phyloP scores from a whole-genome alignment of 2,329 filamentous ascomycete species.

The Aureobasidium sp. region DNA sequence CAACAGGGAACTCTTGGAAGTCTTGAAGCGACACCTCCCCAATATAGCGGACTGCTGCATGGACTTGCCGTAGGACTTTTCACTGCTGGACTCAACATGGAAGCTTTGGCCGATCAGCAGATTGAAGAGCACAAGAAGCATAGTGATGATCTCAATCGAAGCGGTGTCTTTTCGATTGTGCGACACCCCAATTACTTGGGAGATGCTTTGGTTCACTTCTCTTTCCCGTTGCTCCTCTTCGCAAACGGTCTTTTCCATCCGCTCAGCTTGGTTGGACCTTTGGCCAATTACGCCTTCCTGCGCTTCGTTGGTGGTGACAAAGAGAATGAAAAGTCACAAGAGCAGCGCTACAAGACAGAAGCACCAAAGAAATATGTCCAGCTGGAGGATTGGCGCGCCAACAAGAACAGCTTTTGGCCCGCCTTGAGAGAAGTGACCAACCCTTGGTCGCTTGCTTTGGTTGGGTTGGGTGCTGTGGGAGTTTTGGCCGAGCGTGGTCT shows the following conservation, averaged over 20 bases:
- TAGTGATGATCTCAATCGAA: slow-evolving; percentile 40
- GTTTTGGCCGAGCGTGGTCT: slow-evolving; percentile 42
- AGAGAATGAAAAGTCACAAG: slow-evolving; percentile 48
- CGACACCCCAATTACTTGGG: slow-evolving; percentile 59
- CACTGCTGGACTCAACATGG: slow-evolving; percentile 49
- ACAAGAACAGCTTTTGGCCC: slow-evolving; percentile 58
- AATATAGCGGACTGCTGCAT: slow-evolving; percentile 1
- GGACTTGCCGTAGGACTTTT: slow-evolving; percentile 44
- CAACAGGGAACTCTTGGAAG: slow-evolving; percentile 6
- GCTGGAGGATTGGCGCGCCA: slow-evolving; percentile 44
- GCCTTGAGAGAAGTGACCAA: slow-evolving; percentile 44
- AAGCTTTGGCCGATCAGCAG: slow-evolving; percentile 52
- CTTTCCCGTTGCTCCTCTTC: slow-evolving; percentile 53
- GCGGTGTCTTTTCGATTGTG: slow-evolving; percentile 57
- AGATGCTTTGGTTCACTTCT: slow-evolving; percentile 51
- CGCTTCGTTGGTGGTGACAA: slow-evolving; percentile 52
- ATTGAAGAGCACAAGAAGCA: slow-evolving; percentile 45
- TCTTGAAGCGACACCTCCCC: slow-evolving; percentile 29
- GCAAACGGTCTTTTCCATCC: slow-evolving; percentile 50
- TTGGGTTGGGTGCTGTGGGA: slow-evolving; percentile 44
- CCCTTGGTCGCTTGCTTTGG: slow-evolving; percentile 50
- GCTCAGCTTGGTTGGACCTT: slow-evolving; percentile 47
- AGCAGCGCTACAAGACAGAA: slow-evolving; percentile 45
- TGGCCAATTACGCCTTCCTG: slow-evolving; percentile 54
- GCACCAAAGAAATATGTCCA: slow-evolving; percentile 48